Percentiles rank a stretch among this genome's conserved stretches.
These are phyloP conservation scores for Zygoascus tannicola DNA, from an alignment of 805 yeast genomes.

Conservation along the genomic window DNA sequence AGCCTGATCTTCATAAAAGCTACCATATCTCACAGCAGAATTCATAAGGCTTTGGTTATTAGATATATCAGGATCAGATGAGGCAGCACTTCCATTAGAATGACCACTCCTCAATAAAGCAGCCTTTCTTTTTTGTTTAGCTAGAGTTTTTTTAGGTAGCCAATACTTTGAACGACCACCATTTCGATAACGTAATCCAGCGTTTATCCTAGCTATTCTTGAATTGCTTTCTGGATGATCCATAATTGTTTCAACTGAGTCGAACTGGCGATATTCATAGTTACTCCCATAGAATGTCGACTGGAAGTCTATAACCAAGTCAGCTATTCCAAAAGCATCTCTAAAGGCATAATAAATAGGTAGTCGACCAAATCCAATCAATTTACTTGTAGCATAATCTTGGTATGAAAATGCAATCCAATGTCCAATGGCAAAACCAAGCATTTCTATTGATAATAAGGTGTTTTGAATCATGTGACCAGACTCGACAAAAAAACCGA, in stretches of 20 bases:
- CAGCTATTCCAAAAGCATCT: slow-evolving; percentile 72
- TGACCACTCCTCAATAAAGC: not conserved
- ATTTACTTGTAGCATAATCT: slow-evolving; percentile 51
- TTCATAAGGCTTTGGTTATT: not conserved
- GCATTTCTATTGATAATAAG: slow-evolving; percentile 70
- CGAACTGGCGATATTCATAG: slow-evolving; percentile 77
- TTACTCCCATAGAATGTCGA: slow-evolving; percentile 57
- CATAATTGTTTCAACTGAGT: slow-evolving; percentile 61
- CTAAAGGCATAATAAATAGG: slow-evolving; percentile 52
- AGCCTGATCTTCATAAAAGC: not conserved
- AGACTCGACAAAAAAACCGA: slow-evolving; percentile 26
- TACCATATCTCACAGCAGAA: not conserved
- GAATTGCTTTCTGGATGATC: slow-evolving; percentile 56
- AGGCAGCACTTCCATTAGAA: not conserved
- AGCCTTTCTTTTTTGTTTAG: not conserved
- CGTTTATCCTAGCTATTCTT: slow-evolving; percentile 59
- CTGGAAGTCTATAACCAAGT: slow-evolving; percentile 68
- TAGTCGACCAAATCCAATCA: slow-evolving; percentile 65
- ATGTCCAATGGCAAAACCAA: slow-evolving; percentile 83
- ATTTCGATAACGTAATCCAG: slow-evolving; percentile 72
- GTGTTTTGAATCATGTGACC: slow-evolving; percentile 59
- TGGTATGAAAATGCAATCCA: slow-evolving; percentile 72
- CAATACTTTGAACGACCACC: slow-evolving; percentile 80
- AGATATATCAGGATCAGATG: not conserved
- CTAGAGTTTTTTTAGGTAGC: slow-evolving; percentile 36